These are phyloP conservation scores for Penicillium sp. DNA, from an alignment of 2,329 filamentous ascomycete genomes.

Conservation along the genomic window DNA sequence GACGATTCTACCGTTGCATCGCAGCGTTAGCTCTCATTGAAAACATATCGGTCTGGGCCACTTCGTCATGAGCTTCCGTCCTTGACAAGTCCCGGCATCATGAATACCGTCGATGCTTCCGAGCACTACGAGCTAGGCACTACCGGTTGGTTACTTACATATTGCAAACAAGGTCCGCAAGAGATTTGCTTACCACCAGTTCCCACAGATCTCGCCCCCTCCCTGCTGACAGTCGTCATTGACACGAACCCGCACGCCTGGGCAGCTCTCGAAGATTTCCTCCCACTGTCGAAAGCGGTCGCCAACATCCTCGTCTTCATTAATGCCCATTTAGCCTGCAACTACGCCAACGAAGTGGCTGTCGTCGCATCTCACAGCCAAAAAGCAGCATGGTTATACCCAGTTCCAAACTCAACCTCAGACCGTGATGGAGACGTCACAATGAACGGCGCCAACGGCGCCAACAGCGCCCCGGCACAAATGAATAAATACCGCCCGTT, in stretches of 20 bases:
- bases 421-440: slow-evolving; percentile 53
- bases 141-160: slow-evolving; percentile 38
- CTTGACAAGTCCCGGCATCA: slow-evolving; percentile 34
- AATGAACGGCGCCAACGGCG: slow-evolving; percentile 55
- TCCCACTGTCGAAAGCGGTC: slow-evolving; percentile 79
- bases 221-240: slow-evolving; percentile 84
- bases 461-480: slow-evolving; percentile 33
- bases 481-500: slow-evolving; percentile 96
- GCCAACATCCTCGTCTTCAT: slow-evolving; percentile 92
- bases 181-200: not conserved
- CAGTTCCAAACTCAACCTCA: slow-evolving; percentile 41
- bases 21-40: not conserved
- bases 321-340: slow-evolving; percentile 92
- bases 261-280: slow-evolving; percentile 70
- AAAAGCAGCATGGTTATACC: slow-evolving; percentile 86
- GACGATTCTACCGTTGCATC: not conserved
- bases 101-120: slow-evolving; percentile 66
- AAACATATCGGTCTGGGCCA: not conserved
- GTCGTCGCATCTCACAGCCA: slow-evolving; percentile 87
- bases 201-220: slow-evolving; percentile 60
- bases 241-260: slow-evolving; percentile 97
- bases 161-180: slow-evolving; percentile 1
- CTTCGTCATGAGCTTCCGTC: slow-evolving; percentile 14
- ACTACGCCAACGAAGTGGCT: slow-evolving; percentile 88
- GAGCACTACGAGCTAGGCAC: slow-evolving; percentile 52